phyloP scores from a whole-genome alignment of 768 basidiomycete species.

The Kwoniella heveanensis region DNA sequence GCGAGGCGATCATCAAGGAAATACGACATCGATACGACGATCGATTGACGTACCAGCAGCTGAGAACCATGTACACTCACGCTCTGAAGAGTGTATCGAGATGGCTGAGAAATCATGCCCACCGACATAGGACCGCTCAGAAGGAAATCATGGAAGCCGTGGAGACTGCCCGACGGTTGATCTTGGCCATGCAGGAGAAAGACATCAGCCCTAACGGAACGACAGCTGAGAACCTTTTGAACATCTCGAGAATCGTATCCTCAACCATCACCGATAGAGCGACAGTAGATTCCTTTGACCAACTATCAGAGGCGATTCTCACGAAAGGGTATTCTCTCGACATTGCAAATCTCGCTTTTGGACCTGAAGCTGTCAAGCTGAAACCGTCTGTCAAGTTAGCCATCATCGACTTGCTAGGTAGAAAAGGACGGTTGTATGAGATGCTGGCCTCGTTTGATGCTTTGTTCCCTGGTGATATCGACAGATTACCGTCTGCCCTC shows the following conservation, averaged over 20 bases:
- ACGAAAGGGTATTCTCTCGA: constrained; percentile 16
- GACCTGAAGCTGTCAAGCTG: not conserved
- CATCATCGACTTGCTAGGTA: constrained; percentile 14
- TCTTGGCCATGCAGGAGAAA: constrained; percentile 17
- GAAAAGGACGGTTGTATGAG: constrained; percentile 12
- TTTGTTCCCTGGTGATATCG: constrained; percentile 12
- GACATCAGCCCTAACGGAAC: constrained; percentile 11
- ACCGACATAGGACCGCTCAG: constrained; percentile 9
- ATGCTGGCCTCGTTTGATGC: constrained; percentile 19
- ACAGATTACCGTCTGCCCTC: constrained; percentile 1
- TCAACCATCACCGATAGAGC: not conserved
- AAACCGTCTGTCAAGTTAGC: constrained; percentile 13
- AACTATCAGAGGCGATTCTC: constrained; percentile 16
- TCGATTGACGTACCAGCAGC: constrained; percentile 5
- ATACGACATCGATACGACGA: constrained; percentile 18
- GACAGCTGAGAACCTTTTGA: constrained; percentile 21
- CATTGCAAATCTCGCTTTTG: constrained; percentile 3
- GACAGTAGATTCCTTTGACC: constrained; percentile 13
- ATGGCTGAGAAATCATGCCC: constrained; percentile 17
- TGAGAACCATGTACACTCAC: constrained; percentile 17
- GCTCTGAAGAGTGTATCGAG: constrained; percentile 16
- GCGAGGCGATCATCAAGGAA: constrained; percentile 24
- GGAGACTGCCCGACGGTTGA: constrained; percentile 6
- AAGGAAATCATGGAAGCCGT: constrained; percentile 10
- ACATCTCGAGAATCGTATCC: constrained; percentile 13